Evolutionary conservation across 495 filamentous ascomycete genomes (phyloP).

Genomic region (Wilcoxina mikolae): DNA sequence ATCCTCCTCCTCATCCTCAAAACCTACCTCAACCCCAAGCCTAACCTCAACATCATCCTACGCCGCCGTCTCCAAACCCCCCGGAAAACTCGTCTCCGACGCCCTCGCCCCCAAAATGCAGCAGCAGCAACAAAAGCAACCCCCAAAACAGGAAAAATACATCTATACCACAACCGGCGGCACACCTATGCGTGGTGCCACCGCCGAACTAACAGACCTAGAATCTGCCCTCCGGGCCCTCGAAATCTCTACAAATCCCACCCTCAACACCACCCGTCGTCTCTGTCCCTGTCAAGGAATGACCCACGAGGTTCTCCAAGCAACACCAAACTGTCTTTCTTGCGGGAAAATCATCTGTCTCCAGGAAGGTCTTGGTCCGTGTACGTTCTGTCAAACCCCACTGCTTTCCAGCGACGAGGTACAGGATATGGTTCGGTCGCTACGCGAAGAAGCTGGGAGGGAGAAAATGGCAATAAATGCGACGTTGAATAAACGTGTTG

Average conservation of each 20-base stretch:
- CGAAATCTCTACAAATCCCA: slow-evolving; percentile 78
- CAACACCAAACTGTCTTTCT: slow-evolving; percentile 79
- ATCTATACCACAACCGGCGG: slow-evolving; percentile 51
- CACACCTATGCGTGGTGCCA: slow-evolving; percentile 58
- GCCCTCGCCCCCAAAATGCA: slow-evolving; percentile 37
- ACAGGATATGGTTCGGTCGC: slow-evolving; percentile 67
- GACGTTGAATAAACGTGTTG: slow-evolving; percentile 45
- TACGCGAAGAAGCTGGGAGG: slow-evolving; percentile 71
- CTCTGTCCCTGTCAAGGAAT: slow-evolving; percentile 74
- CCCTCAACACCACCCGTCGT: slow-evolving; percentile 41
- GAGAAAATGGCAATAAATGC: slow-evolving; percentile 74
- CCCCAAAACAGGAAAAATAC: slow-evolving; percentile 32
- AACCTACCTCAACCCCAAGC: no score
- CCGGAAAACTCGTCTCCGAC: slow-evolving; percentile 70
- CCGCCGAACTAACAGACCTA: slow-evolving; percentile 63
- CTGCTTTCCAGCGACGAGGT: slow-evolving; percentile 58
- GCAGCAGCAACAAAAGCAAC: not conserved
- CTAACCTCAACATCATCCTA: not conserved
- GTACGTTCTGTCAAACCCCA: slow-evolving; percentile 72
- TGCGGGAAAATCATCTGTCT: slow-evolving; percentile 97
- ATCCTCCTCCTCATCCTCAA: slow-evolving; percentile 5
- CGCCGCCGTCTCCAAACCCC: slow-evolving; percentile 28
- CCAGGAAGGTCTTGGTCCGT: slow-evolving; percentile 84
- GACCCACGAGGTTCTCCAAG: slow-evolving; percentile 67
- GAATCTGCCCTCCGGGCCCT: slow-evolving; percentile 83